phyloP scores from a whole-genome alignment of 1,284 basidiomycete genomes.

The Rhodotorula mucilaginosa region DNA sequence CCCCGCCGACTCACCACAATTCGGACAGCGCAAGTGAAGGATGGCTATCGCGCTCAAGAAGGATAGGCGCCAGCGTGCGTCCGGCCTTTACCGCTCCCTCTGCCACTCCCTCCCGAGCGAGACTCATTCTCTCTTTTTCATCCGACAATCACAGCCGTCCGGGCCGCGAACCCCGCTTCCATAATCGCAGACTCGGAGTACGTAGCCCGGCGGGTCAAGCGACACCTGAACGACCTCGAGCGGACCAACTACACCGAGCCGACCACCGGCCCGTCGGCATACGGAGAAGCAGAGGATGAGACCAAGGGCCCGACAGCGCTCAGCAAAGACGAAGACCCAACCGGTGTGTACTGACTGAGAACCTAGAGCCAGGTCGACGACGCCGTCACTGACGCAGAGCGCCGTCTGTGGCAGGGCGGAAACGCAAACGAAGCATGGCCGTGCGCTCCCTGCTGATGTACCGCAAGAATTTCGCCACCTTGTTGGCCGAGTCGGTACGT shows the following conservation, averaged over 20 bases:
- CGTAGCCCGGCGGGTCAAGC: slow-evolving; percentile 67
- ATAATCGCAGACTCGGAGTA: slow-evolving; percentile 58
- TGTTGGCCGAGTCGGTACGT: slow-evolving; percentile 74
- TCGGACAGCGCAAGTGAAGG: too few species aligned
- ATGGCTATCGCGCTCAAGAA: slow-evolving; percentile 18
- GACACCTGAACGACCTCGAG: slow-evolving; percentile 77
- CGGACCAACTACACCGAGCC: slow-evolving; percentile 73
- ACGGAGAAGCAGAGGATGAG: slow-evolving; percentile 44
- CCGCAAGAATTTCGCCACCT: slow-evolving; percentile 66
- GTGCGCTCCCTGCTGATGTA: slow-evolving; percentile 73
- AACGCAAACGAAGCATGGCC: slow-evolving; percentile 67
- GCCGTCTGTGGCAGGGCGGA: slow-evolving; percentile 37
- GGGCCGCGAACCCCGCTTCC: slow-evolving; percentile 50
- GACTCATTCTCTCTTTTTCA: neutral
- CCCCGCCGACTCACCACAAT: too few species aligned
- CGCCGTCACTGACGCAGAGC: too few species aligned
- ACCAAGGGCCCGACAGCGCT: slow-evolving; percentile 50
- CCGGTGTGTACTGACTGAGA: slow-evolving; percentile 60
- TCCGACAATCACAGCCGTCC: slow-evolving; percentile 46
- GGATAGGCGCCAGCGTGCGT: slow-evolving; percentile 35
- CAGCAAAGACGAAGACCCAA: slow-evolving; percentile 52
- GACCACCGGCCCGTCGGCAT: slow-evolving; percentile 51
- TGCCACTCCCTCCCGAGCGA: neutral
- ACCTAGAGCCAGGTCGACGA: neutral
- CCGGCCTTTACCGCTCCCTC: neutral